These are phyloP conservation scores for Colletotrichum theobromicola DNA, from an alignment of 2,329 filamentous ascomycete species.

Conservation along the genomic window DNA sequence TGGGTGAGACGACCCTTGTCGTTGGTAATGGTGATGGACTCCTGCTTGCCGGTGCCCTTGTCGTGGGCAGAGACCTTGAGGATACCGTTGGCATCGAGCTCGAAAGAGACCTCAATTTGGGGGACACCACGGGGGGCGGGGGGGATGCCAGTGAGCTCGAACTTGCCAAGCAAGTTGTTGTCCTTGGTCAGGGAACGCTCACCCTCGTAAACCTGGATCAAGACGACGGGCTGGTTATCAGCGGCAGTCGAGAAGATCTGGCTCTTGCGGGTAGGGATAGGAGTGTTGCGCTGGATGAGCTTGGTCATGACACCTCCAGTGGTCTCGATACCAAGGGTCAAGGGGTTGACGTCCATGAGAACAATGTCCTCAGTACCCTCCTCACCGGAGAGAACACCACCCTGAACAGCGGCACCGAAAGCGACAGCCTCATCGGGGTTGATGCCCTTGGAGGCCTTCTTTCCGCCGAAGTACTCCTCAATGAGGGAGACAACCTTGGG, in stretches of 20 bases:
- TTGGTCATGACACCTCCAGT: constrained; percentile 98
- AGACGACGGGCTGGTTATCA: constrained; percentile 93
- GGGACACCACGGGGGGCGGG: constrained; percentile 95
- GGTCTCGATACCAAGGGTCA: constrained; percentile 96
- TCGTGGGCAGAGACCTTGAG: constrained; percentile 95
- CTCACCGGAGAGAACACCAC: constrained; percentile 91
- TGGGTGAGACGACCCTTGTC: constrained; percentile 97
- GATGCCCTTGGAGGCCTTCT: constrained; percentile 99
- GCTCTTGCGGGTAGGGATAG: constrained; percentile 94
- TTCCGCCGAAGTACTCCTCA: constrained; percentile 93
- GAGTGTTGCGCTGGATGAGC: constrained; percentile 92
- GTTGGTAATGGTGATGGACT: constrained; percentile 99
- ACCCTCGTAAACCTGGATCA: constrained; percentile 96
- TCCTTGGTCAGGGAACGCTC: constrained; percentile 95
- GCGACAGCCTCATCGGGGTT: constrained; percentile 99
- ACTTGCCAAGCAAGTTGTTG: constrained; percentile 97
- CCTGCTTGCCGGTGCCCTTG: constrained; percentile 97
- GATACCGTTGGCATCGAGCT: constrained; percentile 98
- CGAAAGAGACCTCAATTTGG: constrained; percentile 97
- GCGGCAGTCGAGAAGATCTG: constrained; percentile 98
- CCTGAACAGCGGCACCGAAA: constrained; percentile 96
- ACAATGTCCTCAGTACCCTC: constrained; percentile 80
- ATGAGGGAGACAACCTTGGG: constrained; percentile 90
- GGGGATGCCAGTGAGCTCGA: constrained; percentile 95
- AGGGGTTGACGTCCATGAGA: constrained; percentile 96